Conservation (phyloP, 2,329 filamentous ascomycete species). For the Exophiala dermatitidis region DNA sequence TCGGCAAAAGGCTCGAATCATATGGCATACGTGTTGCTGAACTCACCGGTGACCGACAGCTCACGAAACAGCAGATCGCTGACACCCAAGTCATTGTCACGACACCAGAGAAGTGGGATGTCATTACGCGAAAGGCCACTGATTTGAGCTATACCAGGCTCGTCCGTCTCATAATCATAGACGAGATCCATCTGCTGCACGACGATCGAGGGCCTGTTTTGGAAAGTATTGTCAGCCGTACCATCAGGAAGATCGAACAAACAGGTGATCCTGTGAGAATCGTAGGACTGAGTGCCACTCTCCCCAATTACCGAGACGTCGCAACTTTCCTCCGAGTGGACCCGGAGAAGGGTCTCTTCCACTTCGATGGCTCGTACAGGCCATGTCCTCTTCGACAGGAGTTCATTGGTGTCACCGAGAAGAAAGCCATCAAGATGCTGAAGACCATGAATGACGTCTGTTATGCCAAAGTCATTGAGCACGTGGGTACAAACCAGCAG, state of each 20-base stretch:
- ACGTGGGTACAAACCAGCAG: conserved; percentile 85
- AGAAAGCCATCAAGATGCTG: conserved; percentile 96
- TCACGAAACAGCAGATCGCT: conserved; percentile 96
- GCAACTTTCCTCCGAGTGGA: conserved; percentile 92
- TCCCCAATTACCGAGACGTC: conserved; percentile 95
- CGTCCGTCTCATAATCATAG: conserved; percentile 92
- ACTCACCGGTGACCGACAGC: conserved; percentile 91
- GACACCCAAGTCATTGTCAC: conserved; percentile 98
- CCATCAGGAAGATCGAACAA: conserved; percentile 86
- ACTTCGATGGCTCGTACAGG: conserved; percentile 90
- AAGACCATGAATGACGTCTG: conserved; percentile 99
- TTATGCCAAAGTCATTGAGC: conserved; percentile 94
- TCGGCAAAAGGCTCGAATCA: conserved; percentile 80
- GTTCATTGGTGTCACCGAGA: conserved; percentile 94
- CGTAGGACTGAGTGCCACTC: conserved; percentile 84
- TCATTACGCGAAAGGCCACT: conserved; percentile 95
- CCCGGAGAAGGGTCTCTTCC: conserved; percentile 75
- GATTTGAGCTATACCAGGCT: conserved; percentile 95
- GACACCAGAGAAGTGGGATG: conserved; percentile 98
- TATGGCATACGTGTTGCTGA: conserved; percentile 94
- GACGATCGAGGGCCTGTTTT: conserved; percentile 95
- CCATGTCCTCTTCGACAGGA: conserved; percentile 94
- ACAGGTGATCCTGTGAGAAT: conserved; percentile 89
- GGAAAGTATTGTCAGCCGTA: conserved; percentile 93
- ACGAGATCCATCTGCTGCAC: conserved; percentile 95